Evolutionary conservation across 192 early-diverging fungal genomes (phyloP).

Genomic region (Haplosporangium gracile): DNA sequence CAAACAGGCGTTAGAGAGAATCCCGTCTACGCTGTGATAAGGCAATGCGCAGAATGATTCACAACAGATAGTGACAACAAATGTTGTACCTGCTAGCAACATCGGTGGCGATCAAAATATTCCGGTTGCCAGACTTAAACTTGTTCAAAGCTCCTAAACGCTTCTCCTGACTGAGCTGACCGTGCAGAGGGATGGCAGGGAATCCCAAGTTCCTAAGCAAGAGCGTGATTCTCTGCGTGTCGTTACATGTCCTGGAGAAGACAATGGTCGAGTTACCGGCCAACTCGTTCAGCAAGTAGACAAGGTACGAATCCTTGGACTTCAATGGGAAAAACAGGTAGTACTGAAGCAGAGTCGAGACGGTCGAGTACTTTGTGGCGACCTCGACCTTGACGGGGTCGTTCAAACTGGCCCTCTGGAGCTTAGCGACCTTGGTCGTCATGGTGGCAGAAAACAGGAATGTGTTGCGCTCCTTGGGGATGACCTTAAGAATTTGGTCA

Average conservation of each 20-base stretch:
- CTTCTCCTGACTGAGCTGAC: conserved; percentile 93
- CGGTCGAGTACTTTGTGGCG: conserved; percentile 97
- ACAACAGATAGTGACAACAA: not conserved
- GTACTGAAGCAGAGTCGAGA: conserved; percentile 93
- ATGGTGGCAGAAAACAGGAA: conserved; percentile 98
- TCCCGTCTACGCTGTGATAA: not conserved
- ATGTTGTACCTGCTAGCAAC: conserved; percentile 80
- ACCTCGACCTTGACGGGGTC: conserved; percentile 97
- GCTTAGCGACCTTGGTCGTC: conserved; percentile 98
- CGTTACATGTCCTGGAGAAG: conserved; percentile 91
- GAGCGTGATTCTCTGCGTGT: conserved; percentile 86
- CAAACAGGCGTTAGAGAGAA: not conserved
- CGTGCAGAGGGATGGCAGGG: conserved; percentile 94
- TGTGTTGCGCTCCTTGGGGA: conserved; percentile 92
- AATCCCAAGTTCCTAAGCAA: conserved; percentile 95
- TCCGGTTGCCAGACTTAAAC: conserved; percentile 92
- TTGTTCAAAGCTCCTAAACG: conserved; percentile 93
- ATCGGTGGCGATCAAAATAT: conserved; percentile 95
- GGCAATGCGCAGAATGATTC: not conserved
- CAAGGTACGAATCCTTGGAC: conserved; percentile 94
- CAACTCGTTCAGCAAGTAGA: conserved; percentile 94
- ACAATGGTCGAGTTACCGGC: conserved; percentile 93
- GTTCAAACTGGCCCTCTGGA: conserved; percentile 89
- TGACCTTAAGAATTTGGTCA: conserved; percentile 92
- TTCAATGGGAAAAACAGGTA: conserved; percentile 98